These are phyloP conservation scores for Lyophyllum decastes DNA, from an alignment of 768 basidiomycete species.

Conservation along the genomic window DNA sequence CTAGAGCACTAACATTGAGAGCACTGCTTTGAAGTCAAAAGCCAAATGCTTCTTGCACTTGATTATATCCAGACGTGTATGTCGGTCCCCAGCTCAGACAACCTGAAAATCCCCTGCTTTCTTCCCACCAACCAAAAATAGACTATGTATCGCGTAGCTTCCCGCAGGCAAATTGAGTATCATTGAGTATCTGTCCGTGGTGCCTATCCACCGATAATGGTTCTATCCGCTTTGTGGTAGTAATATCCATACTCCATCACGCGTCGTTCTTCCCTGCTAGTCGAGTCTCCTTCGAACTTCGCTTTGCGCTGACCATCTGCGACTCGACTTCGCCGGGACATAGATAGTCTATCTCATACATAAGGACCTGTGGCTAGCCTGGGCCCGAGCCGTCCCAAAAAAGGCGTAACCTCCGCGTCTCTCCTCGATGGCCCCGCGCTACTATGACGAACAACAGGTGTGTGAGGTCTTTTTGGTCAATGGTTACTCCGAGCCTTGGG, in stretches of 20 bases:
- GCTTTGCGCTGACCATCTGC: neutral
- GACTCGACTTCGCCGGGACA: neutral
- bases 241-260: neutral
- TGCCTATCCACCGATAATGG: too few species aligned
- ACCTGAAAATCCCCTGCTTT: too few species aligned
- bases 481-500: slow-evolving; percentile 2
- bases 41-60: too few species aligned
- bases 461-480: slow-evolving; percentile 12
- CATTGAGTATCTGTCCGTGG: too few species aligned
- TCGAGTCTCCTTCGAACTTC: neutral
- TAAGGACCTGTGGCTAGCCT: neutral
- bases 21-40: too few species aligned
- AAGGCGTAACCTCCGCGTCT: slow-evolving; percentile 8
- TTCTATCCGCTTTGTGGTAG: too few species aligned
- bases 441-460: slow-evolving; percentile 8
- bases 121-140: too few species aligned
- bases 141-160: too few species aligned
- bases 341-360: neutral
- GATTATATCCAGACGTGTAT: too few species aligned
- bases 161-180: too few species aligned
- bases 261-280: neutral
- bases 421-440: slow-evolving; percentile 5
- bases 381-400: neutral
- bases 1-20: too few species aligned
- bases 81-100: too few species aligned